Percentiles rank a stretch among this genome's conserved stretches.
Conservation (phyloP, 768 basidiomycete species). For the Exidia glandulosa region DNA sequence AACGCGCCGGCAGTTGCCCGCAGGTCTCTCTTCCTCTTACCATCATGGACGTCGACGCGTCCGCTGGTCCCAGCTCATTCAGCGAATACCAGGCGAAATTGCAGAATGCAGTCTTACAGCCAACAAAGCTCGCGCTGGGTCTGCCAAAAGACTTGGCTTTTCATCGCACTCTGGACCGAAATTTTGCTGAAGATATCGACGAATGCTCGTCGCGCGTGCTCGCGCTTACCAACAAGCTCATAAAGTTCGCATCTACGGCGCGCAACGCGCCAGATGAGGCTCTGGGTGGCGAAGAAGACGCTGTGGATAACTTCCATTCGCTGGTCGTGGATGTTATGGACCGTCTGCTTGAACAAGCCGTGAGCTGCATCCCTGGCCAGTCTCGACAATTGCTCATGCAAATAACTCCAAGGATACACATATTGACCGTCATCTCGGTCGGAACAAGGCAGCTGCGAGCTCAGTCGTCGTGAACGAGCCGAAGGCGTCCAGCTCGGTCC, state of each 20-base stretch:
- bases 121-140: slow-evolving; percentile 49
- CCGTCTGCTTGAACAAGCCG: slow-evolving; percentile 71
- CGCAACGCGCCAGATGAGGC: slow-evolving; percentile 62
- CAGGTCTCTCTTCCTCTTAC: not conserved
- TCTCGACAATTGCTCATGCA: not conserved
- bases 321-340: slow-evolving; percentile 80
- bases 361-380: slow-evolving; percentile 22
- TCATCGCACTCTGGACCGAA: slow-evolving; percentile 74
- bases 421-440: slow-evolving; percentile 68
- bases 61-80: slow-evolving; percentile 23
- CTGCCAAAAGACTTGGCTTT: slow-evolving; percentile 75
- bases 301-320: slow-evolving; percentile 71
- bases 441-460: slow-evolving; percentile 40
- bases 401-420: slow-evolving; percentile 50
- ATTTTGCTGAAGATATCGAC: slow-evolving; percentile 62
- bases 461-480: slow-evolving; percentile 52
- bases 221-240: slow-evolving; percentile 49
- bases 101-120: slow-evolving; percentile 49
- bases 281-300: slow-evolving; percentile 54
- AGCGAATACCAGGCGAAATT: slow-evolving; percentile 43
- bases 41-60: not conserved
- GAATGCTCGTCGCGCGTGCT: slow-evolving; percentile 55
- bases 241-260: slow-evolving; percentile 48
- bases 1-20: too few species aligned
- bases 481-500: slow-evolving; percentile 9